Conservation (phyloP, 2,329 filamentous ascomycete genomes). For the Chaetomium globosum region DNA sequence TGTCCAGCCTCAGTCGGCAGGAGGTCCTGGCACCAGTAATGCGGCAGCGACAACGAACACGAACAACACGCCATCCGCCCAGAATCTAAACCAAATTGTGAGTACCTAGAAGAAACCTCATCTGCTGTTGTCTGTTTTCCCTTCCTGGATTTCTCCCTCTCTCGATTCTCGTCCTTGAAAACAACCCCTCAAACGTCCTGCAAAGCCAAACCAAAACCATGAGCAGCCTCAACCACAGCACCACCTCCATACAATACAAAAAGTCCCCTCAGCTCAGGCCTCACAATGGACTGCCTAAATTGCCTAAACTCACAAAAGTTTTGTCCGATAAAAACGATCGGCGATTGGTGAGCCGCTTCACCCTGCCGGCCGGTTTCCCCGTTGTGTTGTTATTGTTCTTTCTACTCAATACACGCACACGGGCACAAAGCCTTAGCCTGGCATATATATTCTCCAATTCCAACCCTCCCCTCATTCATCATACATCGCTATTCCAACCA, state of each 20-base stretch:
- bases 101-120: slow-evolving; percentile 45
- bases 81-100: slow-evolving; percentile 95
- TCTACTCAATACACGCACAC: not conserved
- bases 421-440: not conserved
- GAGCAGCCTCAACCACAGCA: not conserved
- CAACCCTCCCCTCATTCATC: not conserved
- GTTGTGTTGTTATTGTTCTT: not conserved
- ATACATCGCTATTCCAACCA: not conserved
- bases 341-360: not conserved
- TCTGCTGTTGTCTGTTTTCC: not conserved
- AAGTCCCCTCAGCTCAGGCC: not conserved
- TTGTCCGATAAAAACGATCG: not conserved
- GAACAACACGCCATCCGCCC: slow-evolving; percentile 65
- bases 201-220: not conserved
- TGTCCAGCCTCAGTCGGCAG: slow-evolving; percentile 35
- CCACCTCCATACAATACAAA: not conserved
- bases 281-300: not conserved
- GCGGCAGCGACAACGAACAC: slow-evolving; percentile 31
- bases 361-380: not conserved
- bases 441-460: not conserved
- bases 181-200: not conserved
- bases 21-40: slow-evolving; percentile 27
- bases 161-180: not conserved
- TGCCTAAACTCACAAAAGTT: too few species aligned
- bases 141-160: too few species aligned